These are phyloP conservation scores for Trichoderma gamsii DNA, from an alignment of 495 filamentous ascomycete species.

Conservation along the genomic window DNA sequence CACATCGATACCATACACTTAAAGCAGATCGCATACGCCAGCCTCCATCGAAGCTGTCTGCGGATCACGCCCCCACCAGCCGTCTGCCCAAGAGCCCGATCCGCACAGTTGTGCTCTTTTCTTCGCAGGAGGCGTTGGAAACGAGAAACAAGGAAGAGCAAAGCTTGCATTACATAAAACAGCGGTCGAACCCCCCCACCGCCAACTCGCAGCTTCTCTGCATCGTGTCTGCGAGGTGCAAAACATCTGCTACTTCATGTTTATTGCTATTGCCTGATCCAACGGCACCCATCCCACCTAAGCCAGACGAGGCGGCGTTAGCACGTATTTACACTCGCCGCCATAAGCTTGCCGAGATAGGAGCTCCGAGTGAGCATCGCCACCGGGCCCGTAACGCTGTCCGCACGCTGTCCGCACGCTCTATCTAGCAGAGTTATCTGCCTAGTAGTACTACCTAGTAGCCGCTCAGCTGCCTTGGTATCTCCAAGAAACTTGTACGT, in stretches of 20 bases:
- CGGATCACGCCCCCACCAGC: conserved; percentile 9
- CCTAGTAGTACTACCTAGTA: not conserved
- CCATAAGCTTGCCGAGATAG: conserved; percentile 13
- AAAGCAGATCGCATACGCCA: not conserved
- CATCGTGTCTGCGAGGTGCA: not conserved
- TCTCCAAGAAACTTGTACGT: not conserved
- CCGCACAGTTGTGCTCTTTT: not conserved
- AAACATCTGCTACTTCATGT: not conserved
- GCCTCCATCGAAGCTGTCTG: not conserved
- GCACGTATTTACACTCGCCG: conserved; percentile 14
- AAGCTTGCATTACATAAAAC: not conserved
- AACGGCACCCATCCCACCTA: not conserved
- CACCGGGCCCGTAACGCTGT: conserved; percentile 3
- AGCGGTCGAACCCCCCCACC: not conserved
- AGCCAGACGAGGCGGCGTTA: conserved; percentile 2
- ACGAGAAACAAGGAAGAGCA: not conserved
- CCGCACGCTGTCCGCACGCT: not conserved
- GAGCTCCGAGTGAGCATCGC: conserved; percentile 3
- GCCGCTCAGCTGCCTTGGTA: conserved; percentile 3
- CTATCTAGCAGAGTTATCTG: too few species aligned
- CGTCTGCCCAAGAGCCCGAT: not conserved
- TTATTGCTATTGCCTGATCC: not conserved
- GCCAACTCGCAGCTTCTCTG: not conserved
- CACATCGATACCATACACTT: not conserved
- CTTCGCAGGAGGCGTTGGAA: not conserved